phyloP scores from a whole-genome alignment of 2,329 filamentous ascomycete species.

The Blastomyces gilchristii region DNA sequence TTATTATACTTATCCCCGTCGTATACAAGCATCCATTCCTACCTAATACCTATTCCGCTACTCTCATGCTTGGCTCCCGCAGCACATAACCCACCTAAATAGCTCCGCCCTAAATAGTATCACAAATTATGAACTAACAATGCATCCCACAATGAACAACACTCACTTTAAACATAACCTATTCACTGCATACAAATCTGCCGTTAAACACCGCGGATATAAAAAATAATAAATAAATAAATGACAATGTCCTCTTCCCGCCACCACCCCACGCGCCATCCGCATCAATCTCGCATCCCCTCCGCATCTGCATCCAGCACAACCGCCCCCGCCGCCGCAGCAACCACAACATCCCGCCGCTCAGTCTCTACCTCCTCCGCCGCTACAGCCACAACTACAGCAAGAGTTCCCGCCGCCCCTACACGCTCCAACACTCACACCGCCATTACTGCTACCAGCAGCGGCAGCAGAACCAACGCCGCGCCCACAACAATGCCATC shows the following conservation, averaged over 20 bases:
- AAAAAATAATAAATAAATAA: not conserved
- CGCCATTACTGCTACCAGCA: not conserved
- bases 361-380: constrained; percentile 1
- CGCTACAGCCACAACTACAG: not conserved
- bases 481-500: constrained; percentile 21
- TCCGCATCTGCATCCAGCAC: constrained; percentile 21
- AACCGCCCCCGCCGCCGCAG: constrained; percentile 35
- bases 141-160: not conserved
- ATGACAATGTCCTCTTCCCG: not conserved
- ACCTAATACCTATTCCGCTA: not conserved
- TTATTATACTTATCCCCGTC: not conserved
- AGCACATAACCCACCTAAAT: not conserved
- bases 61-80: not conserved
- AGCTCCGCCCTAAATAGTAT: not conserved
- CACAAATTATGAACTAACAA: not conserved
- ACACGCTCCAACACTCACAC: not conserved
- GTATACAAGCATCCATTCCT: not conserved
- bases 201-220: not conserved
- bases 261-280: constrained; percentile 1
- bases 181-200: not conserved
- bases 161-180: too few relatives aligned
- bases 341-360: not conserved
- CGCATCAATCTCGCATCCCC: not conserved
- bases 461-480: not conserved
- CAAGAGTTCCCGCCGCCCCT: not conserved